Evolutionary conservation across 2,329 filamentous ascomycete genomes (phyloP).

Genomic region (Hypoxylon sp.): DNA sequence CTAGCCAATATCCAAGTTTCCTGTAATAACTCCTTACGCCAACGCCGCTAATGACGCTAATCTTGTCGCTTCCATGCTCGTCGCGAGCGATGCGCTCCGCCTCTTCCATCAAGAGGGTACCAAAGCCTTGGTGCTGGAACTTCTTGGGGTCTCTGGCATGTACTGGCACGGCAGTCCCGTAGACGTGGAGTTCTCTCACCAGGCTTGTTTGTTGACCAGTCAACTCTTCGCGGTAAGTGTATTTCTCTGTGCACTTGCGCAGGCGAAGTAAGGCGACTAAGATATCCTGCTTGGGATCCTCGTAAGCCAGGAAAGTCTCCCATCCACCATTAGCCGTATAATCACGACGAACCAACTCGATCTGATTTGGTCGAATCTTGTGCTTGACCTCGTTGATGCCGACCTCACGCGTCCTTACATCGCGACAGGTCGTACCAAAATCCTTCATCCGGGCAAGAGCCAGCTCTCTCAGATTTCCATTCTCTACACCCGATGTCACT

Average conservation of each 20-base stretch:
- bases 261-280: constrained; percentile 90
- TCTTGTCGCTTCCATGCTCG: constrained; percentile 93
- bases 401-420: constrained; percentile 95
- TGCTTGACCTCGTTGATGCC: constrained; percentile 99
- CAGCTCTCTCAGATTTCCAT: constrained; percentile 94
- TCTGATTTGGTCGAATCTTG: constrained; percentile 96
- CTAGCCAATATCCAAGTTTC: constrained; percentile 92
- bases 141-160: constrained; percentile 95
- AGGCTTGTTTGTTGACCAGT: constrained; percentile 89
- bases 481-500: constrained; percentile 98
- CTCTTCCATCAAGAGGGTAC: constrained; percentile 97
- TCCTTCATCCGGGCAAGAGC: constrained; percentile 99
- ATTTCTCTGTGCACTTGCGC: constrained; percentile 89
- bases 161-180: constrained; percentile 96
- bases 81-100: constrained; percentile 94
- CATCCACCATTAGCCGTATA: constrained; percentile 96
- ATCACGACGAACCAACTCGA: constrained; percentile 93
- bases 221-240: constrained; percentile 93
- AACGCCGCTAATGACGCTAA: constrained; percentile 97
- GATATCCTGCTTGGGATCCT: constrained; percentile 98
- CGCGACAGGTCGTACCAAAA: constrained; percentile 96
- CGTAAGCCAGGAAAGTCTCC: constrained; percentile 98
- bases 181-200: constrained; percentile 95
- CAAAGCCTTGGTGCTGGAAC: constrained; percentile 98
- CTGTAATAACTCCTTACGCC: constrained; percentile 96